A percentile compares a stretch with the other conserved stretches of the same genome.
These are phyloP conservation scores for Aphanomyces cochlioides DNA, from an alignment of 352 stramenopile genomes.

Conservation along the genomic window DNA sequence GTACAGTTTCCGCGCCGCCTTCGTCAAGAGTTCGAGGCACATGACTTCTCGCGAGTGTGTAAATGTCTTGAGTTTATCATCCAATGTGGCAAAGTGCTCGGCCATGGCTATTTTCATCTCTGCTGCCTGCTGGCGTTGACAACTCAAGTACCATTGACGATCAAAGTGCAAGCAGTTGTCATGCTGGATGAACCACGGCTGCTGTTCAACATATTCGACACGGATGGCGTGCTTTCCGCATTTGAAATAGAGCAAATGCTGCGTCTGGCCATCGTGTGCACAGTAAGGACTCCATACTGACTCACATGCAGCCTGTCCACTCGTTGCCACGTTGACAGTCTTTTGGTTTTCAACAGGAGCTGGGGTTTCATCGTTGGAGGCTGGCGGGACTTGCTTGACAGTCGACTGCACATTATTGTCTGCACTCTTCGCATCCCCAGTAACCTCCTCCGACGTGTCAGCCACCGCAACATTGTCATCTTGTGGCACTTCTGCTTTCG, in stretches of 20 bases:
- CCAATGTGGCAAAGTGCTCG: background rate
- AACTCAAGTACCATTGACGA: conserved; percentile 3
- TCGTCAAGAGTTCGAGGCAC: conserved; percentile 21
- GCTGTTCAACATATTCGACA: conserved; percentile 61
- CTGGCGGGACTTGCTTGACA: background rate
- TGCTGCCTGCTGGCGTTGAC: background rate
- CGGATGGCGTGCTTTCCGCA: conserved; percentile 59
- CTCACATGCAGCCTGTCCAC: background rate
- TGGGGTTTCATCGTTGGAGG: background rate
- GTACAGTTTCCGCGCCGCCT: conserved; percentile 2
- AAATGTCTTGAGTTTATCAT: conserved; percentile 8
- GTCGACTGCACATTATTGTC: background rate
- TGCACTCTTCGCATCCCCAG: background rate
- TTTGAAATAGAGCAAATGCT: conserved; percentile 72
- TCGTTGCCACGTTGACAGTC: background rate
- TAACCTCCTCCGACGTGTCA: background rate
- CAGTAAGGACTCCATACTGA: background rate
- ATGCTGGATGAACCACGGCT: conserved; percentile 26
- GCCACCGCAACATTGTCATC: background rate
- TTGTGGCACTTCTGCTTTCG: conserved; percentile 47
- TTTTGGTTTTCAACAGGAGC: background rate
- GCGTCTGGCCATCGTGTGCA: conserved; percentile 23
- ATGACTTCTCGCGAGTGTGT: conserved; percentile 4
- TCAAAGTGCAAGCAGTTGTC: conserved; percentile 30
- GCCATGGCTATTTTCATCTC: background rate